Evolutionary conservation across 495 filamentous ascomycete species (phyloP), one percentile per base, ranked within the genome.

Genomic region (Staphylotrichum longicolle): DNA sequence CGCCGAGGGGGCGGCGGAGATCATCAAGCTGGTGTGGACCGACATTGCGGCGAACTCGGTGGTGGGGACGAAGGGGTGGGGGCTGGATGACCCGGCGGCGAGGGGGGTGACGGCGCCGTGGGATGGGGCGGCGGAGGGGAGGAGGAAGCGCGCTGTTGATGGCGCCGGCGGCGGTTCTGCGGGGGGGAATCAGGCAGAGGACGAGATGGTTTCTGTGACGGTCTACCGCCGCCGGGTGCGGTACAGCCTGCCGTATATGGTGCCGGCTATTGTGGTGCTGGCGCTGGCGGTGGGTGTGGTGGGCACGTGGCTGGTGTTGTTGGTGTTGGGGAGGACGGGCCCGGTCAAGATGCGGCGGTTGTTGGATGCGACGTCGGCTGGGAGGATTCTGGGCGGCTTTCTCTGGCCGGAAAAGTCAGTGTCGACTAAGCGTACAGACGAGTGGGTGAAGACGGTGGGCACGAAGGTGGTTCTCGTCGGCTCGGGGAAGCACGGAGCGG

Each of bases 381-480:
- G 54, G 20, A 14, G 54, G 4, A 44, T 54, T 7, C 5, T 54
- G 51, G 51, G 51, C n/a, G 51, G 51, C 35, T 39, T 54, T 7
- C 51, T 54, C 2, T 54, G 51, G 51, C 35, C 35, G 2, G 33
- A n/a, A 32, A 41, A 54, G 15, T 10, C 49, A 5, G 32, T 4
- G 12, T 35, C 32, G 5, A n/a, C n/a, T 4, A 52, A 35, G 51
- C 35, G 51, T 1, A 54, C 51, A 4, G 15, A 41, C n/a, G 51
- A 54, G 51, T 54, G 51, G 51, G 51, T 54, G 12, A 39, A 41
- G 51, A 41, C 51, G n/a, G n/a, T 54, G 5, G 51, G 51, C 35
- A 54, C 34, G 5, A 54, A 11, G 35, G 51, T 41, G 6, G 51
- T 54, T 8, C 9, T 52, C 14, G 49, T 52, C 9, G 49, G 49